Percentiles rank a stretch among this genome's conserved stretches.
These are phyloP conservation scores for Zopfia rhizophila DNA, from an alignment of 2,329 filamentous ascomycete genomes.

Conservation along the genomic window DNA sequence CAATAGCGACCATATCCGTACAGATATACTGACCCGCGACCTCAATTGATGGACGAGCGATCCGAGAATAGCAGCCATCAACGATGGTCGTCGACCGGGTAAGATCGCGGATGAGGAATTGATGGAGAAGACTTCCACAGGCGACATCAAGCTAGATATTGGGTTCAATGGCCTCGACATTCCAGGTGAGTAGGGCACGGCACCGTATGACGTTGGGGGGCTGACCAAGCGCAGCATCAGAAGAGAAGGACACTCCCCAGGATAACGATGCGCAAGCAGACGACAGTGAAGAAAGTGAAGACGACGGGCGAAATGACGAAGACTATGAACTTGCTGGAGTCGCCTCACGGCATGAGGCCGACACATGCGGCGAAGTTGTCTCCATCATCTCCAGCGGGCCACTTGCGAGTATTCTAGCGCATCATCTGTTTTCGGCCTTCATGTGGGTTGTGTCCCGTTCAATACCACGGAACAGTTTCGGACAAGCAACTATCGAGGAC, in stretches of 20 bases:
- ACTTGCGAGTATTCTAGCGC: slow-evolving; percentile 7
- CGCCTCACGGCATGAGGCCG: background rate
- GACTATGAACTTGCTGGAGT: too few relatives aligned
- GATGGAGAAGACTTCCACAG: background rate
- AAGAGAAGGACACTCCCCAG: too few relatives aligned
- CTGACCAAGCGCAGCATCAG: too few relatives aligned
- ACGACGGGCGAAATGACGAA: too few relatives aligned
- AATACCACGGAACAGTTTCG: slow-evolving; percentile 2
- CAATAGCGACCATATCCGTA: background rate
- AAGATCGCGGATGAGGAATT: too few relatives aligned
- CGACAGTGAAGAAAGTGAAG: too few relatives aligned
- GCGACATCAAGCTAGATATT: slow-evolving; percentile 1
- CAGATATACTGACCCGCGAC: slow-evolving; percentile 8
- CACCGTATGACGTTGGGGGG: too few relatives aligned
- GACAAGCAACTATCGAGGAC: slow-evolving; percentile 7
- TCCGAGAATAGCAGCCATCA: background rate
- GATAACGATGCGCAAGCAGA: too few relatives aligned
- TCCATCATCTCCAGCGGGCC: slow-evolving; percentile 8
- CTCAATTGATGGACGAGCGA: slow-evolving; percentile 12
- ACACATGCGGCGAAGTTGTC: slow-evolving; percentile 1
- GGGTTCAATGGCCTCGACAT: slow-evolving; percentile 12
- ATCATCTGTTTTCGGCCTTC: slow-evolving; percentile 14
- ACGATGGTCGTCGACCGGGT: too few relatives aligned
- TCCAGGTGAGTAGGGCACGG: too few relatives aligned
- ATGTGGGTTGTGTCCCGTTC: slow-evolving; percentile 12